Conservation (phyloP, 257 asterid genomes). For the Henckelia pumila region DNA sequence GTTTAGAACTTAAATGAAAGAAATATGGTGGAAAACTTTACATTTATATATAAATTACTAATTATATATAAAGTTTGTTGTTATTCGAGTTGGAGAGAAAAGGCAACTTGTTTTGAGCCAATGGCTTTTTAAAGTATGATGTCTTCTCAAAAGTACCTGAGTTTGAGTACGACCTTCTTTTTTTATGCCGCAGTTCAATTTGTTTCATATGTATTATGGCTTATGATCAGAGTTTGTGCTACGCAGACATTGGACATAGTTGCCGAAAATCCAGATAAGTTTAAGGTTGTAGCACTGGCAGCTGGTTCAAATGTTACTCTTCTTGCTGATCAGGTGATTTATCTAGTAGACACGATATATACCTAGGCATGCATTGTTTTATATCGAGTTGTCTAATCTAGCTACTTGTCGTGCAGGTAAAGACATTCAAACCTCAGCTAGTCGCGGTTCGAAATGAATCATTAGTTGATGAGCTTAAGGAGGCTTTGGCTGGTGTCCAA, state of each 20-base stretch:
- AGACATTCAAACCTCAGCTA: constrained; percentile 76
- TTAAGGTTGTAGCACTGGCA: constrained; percentile 88
- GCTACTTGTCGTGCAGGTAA: constrained; percentile 50
- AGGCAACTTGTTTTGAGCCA: background rate
- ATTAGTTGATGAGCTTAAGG: constrained; percentile 70
- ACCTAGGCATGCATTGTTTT: background rate
- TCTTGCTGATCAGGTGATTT: constrained; percentile 91
- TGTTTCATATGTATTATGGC: constrained; percentile 14
- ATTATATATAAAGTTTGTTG: background rate
- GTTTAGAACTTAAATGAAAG: background rate
- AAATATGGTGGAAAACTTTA: background rate
- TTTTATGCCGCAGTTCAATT: background rate
- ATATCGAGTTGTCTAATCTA: background rate
- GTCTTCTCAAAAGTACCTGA: background rate
- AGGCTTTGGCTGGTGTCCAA: constrained; percentile 76
- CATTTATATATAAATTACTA: background rate
- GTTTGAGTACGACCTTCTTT: background rate
- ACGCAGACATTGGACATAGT: constrained; percentile 90
- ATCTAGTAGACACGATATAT: background rate
- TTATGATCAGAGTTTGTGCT: constrained; percentile 26
- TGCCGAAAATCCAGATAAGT: constrained; percentile 91
- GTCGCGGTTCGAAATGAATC: constrained; percentile 78
- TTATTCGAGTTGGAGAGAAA: background rate
- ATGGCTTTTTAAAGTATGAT: background rate
- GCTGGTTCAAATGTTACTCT: constrained; percentile 98